These are phyloP conservation scores for Barnettozyma vustinii DNA, from an alignment of 805 yeast genomes.

Conservation along the genomic window DNA sequence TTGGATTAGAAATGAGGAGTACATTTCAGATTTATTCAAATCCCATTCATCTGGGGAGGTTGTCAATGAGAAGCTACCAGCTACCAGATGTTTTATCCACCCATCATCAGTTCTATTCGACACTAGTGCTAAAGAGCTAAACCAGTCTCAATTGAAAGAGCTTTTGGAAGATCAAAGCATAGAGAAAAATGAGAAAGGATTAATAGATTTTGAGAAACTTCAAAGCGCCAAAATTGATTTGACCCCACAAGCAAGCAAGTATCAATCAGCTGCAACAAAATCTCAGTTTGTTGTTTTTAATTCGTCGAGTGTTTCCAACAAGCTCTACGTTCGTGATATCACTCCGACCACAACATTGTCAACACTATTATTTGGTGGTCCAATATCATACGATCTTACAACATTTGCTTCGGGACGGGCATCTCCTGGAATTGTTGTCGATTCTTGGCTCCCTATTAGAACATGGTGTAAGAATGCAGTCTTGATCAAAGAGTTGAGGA, in stretches of 20 bases:
- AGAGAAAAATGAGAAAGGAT: constrained; percentile 33
- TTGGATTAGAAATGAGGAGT: constrained; percentile 65
- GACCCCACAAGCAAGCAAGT: constrained; percentile 33
- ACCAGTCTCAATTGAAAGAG: constrained; percentile 23
- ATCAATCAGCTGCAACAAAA: constrained; percentile 33
- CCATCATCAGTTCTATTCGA: constrained; percentile 78
- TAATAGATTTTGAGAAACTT: constrained; percentile 29
- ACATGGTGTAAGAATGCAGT: constrained; percentile 96
- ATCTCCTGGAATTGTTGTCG: constrained; percentile 81
- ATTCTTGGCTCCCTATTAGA: constrained; percentile 82
- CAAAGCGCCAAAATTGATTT: constrained; percentile 30
- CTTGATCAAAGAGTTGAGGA: constrained; percentile 63
- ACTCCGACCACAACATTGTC: constrained; percentile 78
- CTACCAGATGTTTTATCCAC: constrained; percentile 73
- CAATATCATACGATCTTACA: constrained; percentile 51
- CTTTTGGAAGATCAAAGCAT: constrained; percentile 22
- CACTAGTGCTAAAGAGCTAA: constrained; percentile 28
- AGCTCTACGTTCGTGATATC: constrained; percentile 63
- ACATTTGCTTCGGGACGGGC: constrained; percentile 37
- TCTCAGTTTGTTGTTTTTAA: constrained; percentile 61
- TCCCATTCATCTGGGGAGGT: constrained; percentile 10
- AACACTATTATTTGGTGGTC: constrained; percentile 77
- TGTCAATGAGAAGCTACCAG: constrained; percentile 37
- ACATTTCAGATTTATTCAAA: constrained; percentile 19
- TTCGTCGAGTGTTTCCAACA: constrained; percentile 56